phyloP scores from a whole-genome alignment of 805 yeast genomes.

The Candida montana region DNA sequence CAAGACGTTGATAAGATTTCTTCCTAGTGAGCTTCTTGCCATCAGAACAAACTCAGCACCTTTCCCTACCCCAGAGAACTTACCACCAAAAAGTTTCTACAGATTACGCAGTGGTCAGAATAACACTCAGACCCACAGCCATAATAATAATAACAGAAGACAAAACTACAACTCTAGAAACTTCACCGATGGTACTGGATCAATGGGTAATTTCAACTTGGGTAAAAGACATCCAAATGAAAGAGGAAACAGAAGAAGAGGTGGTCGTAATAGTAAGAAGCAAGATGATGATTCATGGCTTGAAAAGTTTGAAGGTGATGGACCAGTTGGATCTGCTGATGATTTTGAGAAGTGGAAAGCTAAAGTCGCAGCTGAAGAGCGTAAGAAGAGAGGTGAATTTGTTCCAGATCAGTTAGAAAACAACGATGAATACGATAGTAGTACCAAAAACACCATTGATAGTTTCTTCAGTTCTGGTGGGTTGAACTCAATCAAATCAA shows the following conservation, averaged over 20 bases:
- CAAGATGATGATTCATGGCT: constrained; percentile 20
- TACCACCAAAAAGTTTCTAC: constrained; percentile 22
- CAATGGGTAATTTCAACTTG: constrained; percentile 27
- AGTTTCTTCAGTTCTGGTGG: constrained; percentile 19
- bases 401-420: constrained; percentile 6
- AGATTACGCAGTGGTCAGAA: constrained; percentile 10
- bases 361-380: constrained; percentile 32
- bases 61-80: constrained; percentile 12
- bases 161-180: constrained; percentile 10
- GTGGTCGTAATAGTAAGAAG: constrained; percentile 14
- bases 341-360: constrained; percentile 39
- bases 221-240: constrained; percentile 12
- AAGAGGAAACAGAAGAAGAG: constrained; percentile 9
- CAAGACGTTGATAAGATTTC: constrained; percentile 13
- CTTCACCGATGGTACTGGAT: constrained; percentile 19
- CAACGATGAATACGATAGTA: constrained; percentile 3
- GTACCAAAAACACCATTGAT: constrained; percentile 21
- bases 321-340: constrained; percentile 22
- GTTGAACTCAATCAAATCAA: constrained; percentile 9
- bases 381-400: constrained; percentile 28
- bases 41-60: constrained; percentile 13
- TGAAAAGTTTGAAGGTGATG: constrained; percentile 17
- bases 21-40: constrained; percentile 18
- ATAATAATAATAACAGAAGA: constrained; percentile 8
- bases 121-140: not conserved